These are phyloP conservation scores for Penicillium odoratum DNA, from an alignment of 495 filamentous ascomycete genomes.

Conservation along the genomic window DNA sequence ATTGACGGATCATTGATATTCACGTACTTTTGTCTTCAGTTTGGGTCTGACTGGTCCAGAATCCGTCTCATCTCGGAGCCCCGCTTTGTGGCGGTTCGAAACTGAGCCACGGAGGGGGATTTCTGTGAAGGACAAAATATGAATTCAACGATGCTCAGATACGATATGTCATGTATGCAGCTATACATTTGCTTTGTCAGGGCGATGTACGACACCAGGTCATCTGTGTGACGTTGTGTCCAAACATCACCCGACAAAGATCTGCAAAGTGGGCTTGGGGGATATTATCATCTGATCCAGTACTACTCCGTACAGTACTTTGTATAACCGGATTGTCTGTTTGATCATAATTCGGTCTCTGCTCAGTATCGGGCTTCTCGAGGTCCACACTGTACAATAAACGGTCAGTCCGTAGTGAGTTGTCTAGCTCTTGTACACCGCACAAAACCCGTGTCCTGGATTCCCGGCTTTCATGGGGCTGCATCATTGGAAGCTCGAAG, in stretches of 20 bases:
- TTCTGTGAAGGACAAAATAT: not conserved
- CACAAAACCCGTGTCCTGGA: slow-evolving; percentile 16
- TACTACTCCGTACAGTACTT: slow-evolving; percentile 3
- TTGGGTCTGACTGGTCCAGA: slow-evolving; percentile 20
- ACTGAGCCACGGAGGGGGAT: slow-evolving; percentile 25
- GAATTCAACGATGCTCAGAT: not conserved
- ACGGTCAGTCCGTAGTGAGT: slow-evolving; percentile 8
- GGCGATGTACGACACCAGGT: slow-evolving; percentile 5
- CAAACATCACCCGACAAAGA: slow-evolving; percentile 25
- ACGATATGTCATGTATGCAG: not conserved
- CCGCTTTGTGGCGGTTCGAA: slow-evolving; percentile 31
- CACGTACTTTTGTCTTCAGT: slow-evolving; percentile 6
- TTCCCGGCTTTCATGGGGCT: slow-evolving; percentile 26
- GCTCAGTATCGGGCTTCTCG: not conserved
- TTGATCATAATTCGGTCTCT: not conserved
- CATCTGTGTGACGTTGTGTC: slow-evolving; percentile 15
- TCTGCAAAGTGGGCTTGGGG: slow-evolving; percentile 14
- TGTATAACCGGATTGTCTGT: not conserved
- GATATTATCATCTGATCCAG: slow-evolving; percentile 24
- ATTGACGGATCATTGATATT: slow-evolving; percentile 19
- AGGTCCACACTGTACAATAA: slow-evolving; percentile 2
- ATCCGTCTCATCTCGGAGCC: slow-evolving; percentile 13
- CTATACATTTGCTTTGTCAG: not conserved
- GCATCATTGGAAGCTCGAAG: slow-evolving; percentile 23
- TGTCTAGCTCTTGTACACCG: slow-evolving; percentile 22